Base-by-base conservation (phyloP, 2,329 filamentous ascomycete species). In the Thelonectria blattea region DNA sequence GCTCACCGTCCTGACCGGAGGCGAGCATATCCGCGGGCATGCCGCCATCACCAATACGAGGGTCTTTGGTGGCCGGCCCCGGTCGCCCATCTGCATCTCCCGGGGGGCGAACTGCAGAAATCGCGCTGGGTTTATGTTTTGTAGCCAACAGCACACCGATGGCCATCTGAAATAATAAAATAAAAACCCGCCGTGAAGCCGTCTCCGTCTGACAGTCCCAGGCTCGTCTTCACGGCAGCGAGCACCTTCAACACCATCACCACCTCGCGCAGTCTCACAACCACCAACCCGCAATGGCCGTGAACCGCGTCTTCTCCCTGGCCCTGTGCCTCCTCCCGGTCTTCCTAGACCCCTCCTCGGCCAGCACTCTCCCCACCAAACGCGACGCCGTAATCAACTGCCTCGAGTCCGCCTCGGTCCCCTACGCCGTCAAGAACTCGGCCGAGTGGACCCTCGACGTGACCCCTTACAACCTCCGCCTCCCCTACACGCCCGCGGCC, bases 391-490 rank as follows among this genome's bases (percentile, higher is more conserved):
- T 74, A 3, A 61, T 66, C 5, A 58, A 66, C 17, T 75, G 73
- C 18, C 71, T 75, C 6, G 56, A 65, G 10, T 54, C 60, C 0
- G 67, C 64, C 7, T 55, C 55, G 2, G 69, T 73, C 0, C 68
- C 70, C 3, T 64, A 65, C 47, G 56, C 62, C 22, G 58, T 59
- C 0, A 50, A 61, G 12, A 64, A 65, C 43, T 67, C 72, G 0
- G 22, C 62, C 2, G 61, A 60, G 8, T 80, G 77, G 76, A 64
- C 67, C 3, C 59, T 69, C 5, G 76, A 78, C 59, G 70, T 64
- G 2, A 63, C 64, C 12, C 72, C 74, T 0, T 74, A 73, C 64
- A 78, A 78, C 58, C 68, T 75, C 14, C 72, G 75, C 5, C 66
- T 75, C 1, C 56, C 69, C 1, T 76, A 69, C 55, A 65, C 50